Evolutionary conservation across 148 eudicot genomes (phyloP).

Genomic region (Polygonum aviculare): DNA sequence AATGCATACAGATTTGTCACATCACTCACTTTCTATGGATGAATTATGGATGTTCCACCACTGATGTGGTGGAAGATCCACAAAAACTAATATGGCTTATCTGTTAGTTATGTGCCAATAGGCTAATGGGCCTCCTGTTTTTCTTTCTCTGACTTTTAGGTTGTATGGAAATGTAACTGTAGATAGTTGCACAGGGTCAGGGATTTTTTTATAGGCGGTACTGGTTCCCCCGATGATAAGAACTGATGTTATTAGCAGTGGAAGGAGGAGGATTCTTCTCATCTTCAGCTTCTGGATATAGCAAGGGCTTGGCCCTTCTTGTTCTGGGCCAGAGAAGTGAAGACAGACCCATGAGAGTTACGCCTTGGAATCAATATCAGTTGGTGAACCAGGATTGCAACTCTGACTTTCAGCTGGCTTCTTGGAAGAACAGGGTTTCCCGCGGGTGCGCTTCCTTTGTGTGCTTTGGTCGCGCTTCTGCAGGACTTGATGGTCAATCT

Average conservation of each 20-base stretch:
- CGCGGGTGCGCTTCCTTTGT: slow-evolving; percentile 82
- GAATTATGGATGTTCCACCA: not conserved
- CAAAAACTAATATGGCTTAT: not conserved
- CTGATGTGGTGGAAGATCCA: not conserved
- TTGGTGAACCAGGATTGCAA: slow-evolving; percentile 69
- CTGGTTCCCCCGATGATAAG: slow-evolving; percentile 69
- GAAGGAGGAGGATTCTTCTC: slow-evolving; percentile 99
- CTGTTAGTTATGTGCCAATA: not conserved
- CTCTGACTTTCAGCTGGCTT: slow-evolving; percentile 88
- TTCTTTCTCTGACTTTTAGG: not conserved
- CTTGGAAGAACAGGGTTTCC: slow-evolving; percentile 56
- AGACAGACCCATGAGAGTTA: slow-evolving; percentile 91
- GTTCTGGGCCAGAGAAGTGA: slow-evolving; percentile 74
- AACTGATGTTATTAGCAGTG: slow-evolving; percentile 96
- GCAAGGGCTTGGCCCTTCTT: slow-evolving; percentile 82
- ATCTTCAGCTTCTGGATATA: slow-evolving; percentile 86
- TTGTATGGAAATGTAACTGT: not conserved
- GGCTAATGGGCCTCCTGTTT: not conserved
- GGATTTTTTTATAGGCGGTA: not conserved
- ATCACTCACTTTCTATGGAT: not conserved
- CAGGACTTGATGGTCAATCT: slow-evolving; percentile 73
- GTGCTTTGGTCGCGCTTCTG: slow-evolving; percentile 80
- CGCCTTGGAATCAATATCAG: slow-evolving; percentile 96
- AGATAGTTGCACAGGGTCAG: not conserved
- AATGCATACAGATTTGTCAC: not conserved